Evolutionary conservation across 306 rosid species (phyloP), one percentile per base, ranked within the genome.

Genomic region (Casuarina equisetifolia): DNA sequence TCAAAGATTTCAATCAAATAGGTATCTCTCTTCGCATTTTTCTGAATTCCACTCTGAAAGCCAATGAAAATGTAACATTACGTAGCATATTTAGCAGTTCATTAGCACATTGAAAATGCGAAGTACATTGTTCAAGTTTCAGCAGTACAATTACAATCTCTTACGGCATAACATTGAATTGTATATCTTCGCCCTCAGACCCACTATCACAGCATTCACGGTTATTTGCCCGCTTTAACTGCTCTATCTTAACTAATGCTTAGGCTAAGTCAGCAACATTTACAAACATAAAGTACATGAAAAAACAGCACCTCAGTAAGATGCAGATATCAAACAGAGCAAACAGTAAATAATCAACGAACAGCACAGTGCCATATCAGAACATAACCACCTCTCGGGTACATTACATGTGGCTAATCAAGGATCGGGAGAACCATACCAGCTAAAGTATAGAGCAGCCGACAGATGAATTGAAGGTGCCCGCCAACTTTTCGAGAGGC

Each of bases 371-470:
- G 63, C 19, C 67, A 36, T 15, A 75, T 70, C 76, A 54, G 57
- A 76, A 13, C 36, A 57, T 58, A 50, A 57, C 73, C 79, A 57
- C 79, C 69, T 69, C 43, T 80, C 50, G 57, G 49, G 63, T 45
- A 45, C 17, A 73, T 38, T 25, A 62, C 78, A 49, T 70, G 77
- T 20, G 48, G 66, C 46, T 46, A 70, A 79, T 53, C 17, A 42
- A 66, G 44, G 52, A 72, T 64, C 42, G 66, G 6, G 0, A 58
- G 79, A 58, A 54, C 49, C 75, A 43, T 50, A 58, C 54, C 42
- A 78, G 73, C 75, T 70, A 55, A 48, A 53, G 36, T 48, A 5
- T 40, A 70, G 17, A 45, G 61, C 35, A 20, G 64, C 75, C 64
- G 49, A 80, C 69, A 52, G 78, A 79, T 74, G 73, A 69, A 72